Conservation (phyloP, 495 filamentous ascomycete species). For the Lophiostoma macrostomum region DNA sequence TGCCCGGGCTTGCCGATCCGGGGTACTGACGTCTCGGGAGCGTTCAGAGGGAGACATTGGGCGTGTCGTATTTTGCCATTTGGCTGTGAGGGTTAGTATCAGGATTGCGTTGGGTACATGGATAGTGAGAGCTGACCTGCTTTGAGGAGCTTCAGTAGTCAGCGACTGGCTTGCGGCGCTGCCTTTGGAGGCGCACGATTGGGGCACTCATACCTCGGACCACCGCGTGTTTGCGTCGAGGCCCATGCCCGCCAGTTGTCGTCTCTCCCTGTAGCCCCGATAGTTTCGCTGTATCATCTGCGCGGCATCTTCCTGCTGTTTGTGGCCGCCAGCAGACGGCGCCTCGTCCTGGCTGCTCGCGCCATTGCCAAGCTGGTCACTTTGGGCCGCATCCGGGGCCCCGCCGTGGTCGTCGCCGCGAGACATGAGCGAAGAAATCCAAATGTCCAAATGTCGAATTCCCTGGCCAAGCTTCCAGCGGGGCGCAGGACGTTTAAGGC, state of each 20-base stretch:
- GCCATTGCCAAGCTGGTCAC: too few relatives aligned
- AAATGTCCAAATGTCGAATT: too few relatives aligned
- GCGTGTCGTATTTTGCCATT: conserved; percentile 35
- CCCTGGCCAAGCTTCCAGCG: too few relatives aligned
- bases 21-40: background rate
- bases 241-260: conserved; percentile 61
- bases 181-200: background rate
- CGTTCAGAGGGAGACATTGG: conserved; percentile 31
- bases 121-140: conserved; percentile 34
- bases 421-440: too few relatives aligned
- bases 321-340: too few relatives aligned
- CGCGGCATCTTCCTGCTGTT: conserved; percentile 18
- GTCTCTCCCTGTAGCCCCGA: conserved; percentile 65
- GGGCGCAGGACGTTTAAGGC: too few relatives aligned
- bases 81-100: conserved; percentile 33
- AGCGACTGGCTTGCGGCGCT: background rate
- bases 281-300: conserved; percentile 56
- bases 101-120: background rate
- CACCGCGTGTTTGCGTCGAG: conserved; percentile 67
- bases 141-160: conserved; percentile 37
- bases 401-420: too few relatives aligned
- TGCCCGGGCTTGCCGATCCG: conserved; percentile 11
- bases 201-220: conserved; percentile 50
- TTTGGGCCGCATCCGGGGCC: too few relatives aligned
- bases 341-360: too few relatives aligned